Evolutionary conservation across 352 stramenopile species (phyloP), one percentile per base, ranked within the genome.

Genomic region (Pythium apleroticum): DNA sequence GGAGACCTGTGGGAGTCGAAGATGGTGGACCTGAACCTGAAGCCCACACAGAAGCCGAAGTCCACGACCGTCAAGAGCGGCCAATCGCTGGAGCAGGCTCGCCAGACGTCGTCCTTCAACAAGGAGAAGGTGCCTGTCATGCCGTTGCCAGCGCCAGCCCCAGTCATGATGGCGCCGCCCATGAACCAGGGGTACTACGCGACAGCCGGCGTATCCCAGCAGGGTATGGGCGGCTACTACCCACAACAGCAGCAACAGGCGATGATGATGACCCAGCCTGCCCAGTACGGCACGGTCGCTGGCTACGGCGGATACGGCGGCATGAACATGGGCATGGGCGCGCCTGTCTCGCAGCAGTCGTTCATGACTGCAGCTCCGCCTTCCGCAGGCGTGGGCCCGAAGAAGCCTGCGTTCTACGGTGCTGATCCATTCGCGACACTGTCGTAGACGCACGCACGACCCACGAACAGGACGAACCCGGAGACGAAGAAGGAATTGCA

Each of bases 1-100:
- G 73, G 84, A 15, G 81, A 90, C 63, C 55, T 93, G 61, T 91
- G 85, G 85, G 77, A 75, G 4, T 90, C 85, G 39, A 76, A 68
- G 52, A 91, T 93, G 68, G 82, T 91, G 24, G 81, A 91, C 41
- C 60, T 93, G 45, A 88, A 93, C 64, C 65, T 93, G 39, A 89
- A 88, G 25, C 71, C 76, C 1, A 56, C 75, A 22, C 65, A 84
- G 52, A 79, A 84, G 57, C 69, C 57, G 17, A 70, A 83, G 41
- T 17, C 39, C n/a, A 69, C 78, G 4, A 75, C 70, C 4, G 71
- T 74, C 19, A 85, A 80, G 55, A 78, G 60, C 58, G 81, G 86
- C 50, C 85, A 91, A 62, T 89, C 85, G 22, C 62, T 93, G 15
- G 85, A 91, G 57, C 85, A 93, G 52, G 85, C 85, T 25, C 79